Percentiles rank a stretch among this genome's conserved stretches.
Conservation (phyloP, 169 alveolate species). For the Plasmodium ovale region DNA sequence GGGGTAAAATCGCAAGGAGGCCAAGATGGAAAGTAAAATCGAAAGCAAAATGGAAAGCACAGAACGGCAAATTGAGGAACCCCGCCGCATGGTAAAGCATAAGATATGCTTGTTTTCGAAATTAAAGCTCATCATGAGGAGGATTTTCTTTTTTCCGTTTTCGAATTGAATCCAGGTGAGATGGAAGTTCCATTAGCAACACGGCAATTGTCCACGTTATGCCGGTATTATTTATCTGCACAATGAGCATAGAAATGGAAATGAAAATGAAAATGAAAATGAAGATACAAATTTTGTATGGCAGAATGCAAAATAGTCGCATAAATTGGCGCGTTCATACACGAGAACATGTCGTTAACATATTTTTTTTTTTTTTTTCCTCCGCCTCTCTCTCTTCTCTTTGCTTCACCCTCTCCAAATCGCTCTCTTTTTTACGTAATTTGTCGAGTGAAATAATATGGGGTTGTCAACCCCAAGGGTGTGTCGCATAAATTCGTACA, state of each 20-base stretch:
- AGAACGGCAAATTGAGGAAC: background rate
- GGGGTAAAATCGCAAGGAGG: too few species aligned
- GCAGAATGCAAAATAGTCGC: background rate
- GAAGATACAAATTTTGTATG: background rate
- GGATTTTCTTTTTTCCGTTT: slow-evolving; percentile 24
- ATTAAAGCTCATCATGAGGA: slow-evolving; percentile 58
- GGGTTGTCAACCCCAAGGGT: slow-evolving; percentile 31
- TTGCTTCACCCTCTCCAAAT: background rate
- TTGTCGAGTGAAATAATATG: slow-evolving; percentile 65
- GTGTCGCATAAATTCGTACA: slow-evolving; percentile 68
- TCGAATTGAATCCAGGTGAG: slow-evolving; percentile 34
- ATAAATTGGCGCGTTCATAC: background rate
- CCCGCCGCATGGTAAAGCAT: too few species aligned
- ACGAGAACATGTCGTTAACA: background rate
- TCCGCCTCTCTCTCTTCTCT: background rate
- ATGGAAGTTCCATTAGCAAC: slow-evolving; percentile 61
- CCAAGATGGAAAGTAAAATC: background rate
- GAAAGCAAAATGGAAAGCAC: background rate
- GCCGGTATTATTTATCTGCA: slow-evolving; percentile 40
- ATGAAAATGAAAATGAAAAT: background rate
- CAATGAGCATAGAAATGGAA: background rate
- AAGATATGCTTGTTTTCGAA: background rate
- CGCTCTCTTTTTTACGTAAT: slow-evolving; percentile 72
- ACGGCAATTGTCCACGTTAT: slow-evolving; percentile 76
- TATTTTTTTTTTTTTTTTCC: background rate